Conservation (phyloP, 768 basidiomycete genomes). For the Boletus rubropictus region DNA sequence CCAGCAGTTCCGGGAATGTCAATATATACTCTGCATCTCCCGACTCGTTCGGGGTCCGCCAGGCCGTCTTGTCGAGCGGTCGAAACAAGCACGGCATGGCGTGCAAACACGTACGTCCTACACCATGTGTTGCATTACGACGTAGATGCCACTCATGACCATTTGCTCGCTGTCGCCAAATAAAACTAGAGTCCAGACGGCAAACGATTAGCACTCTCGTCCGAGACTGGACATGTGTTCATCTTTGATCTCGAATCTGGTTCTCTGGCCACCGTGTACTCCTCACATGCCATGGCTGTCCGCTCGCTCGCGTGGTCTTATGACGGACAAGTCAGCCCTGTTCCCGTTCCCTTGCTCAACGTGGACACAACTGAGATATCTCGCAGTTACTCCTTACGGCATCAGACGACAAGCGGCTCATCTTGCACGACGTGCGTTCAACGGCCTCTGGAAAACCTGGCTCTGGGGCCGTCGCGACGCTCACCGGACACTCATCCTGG, state of each 20-base stretch:
- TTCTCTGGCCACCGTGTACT: conserved; percentile 62
- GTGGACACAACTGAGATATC: background rate
- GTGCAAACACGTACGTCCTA: conserved; percentile 56
- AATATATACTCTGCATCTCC: conserved; percentile 64
- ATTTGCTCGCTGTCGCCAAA: background rate
- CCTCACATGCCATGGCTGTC: conserved; percentile 87
- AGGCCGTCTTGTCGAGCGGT: conserved; percentile 56
- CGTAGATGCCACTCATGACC: background rate
- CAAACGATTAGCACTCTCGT: conserved; percentile 69
- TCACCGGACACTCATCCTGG: conserved; percentile 90
- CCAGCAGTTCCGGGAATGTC: conserved; percentile 66
- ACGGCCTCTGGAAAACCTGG: conserved; percentile 53
- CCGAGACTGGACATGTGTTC: conserved; percentile 84
- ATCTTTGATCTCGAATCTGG: conserved; percentile 75
- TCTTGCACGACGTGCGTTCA: conserved; percentile 84
- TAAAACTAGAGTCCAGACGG: conserved; percentile 78
- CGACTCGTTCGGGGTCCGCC: conserved; percentile 61
- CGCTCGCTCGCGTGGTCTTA: conserved; percentile 85
- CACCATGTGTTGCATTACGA: background rate
- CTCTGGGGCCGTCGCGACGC: conserved; percentile 74
- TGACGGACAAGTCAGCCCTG: conserved; percentile 68
- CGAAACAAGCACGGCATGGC: conserved; percentile 74
- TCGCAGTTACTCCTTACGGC: conserved; percentile 79
- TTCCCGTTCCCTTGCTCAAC: background rate
- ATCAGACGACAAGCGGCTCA: conserved; percentile 88